A percentile compares a stretch with the other conserved stretches of the same genome.
Evolutionary conservation across 164 flowering plant species (phyloP).

Genomic region (Santalum album): DNA sequence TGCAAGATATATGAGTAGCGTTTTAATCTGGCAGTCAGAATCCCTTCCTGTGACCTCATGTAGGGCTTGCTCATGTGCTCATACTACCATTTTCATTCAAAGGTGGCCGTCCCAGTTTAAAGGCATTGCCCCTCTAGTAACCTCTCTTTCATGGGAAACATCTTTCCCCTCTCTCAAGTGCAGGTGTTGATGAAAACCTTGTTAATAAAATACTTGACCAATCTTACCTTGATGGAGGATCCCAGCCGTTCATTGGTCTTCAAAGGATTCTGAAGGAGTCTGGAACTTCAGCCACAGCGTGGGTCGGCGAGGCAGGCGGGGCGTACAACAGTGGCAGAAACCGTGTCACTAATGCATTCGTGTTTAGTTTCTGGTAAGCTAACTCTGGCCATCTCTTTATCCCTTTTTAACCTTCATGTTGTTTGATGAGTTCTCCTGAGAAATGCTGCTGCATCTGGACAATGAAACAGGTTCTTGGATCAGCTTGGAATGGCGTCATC

Average conservation of each 20-base stretch:
- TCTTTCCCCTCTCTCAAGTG: no score
- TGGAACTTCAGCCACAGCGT: neutral
- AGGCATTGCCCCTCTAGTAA: no score
- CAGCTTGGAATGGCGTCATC: constrained; percentile 42
- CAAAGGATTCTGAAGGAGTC: neutral
- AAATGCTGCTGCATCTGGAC: neutral
- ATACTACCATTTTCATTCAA: no score
- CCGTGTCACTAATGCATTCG: neutral
- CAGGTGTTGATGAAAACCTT: constrained; percentile 33
- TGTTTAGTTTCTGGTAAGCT: constrained; percentile 2
- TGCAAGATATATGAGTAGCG: no score
- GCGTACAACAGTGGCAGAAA: neutral
- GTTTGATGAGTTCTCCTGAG: neutral
- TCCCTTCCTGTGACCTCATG: no score
- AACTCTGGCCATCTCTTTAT: neutral
- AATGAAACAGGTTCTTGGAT: constrained; percentile 36
- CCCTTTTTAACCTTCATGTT: neutral
- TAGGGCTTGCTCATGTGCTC: no score
- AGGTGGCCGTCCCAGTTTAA: no score
- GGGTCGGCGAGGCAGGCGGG: constrained; percentile 5
- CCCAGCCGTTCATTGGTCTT: neutral
- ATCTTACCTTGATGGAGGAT: constrained; percentile 19
- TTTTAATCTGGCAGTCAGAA: no score
- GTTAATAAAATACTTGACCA: constrained; percentile 30
- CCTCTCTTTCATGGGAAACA: no score